phyloP scores from a whole-genome alignment of 768 basidiomycete species.

The Filobasidium wieringae region DNA sequence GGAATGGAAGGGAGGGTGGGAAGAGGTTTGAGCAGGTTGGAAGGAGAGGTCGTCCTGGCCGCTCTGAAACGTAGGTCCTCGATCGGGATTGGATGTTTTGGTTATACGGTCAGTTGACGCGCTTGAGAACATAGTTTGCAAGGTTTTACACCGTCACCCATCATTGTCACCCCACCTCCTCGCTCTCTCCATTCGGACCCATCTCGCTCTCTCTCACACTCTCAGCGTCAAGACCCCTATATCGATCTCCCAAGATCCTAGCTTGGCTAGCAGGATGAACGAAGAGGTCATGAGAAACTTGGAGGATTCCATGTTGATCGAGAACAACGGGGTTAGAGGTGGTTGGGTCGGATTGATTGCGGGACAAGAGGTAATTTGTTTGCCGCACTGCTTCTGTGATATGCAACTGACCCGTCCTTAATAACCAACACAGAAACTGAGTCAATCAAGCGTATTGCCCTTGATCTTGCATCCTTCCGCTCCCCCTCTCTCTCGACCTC shows the following conservation, averaged over 20 bases:
- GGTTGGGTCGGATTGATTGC: slow-evolving; percentile 30
- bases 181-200: slow-evolving; percentile 11
- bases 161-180: slow-evolving; percentile 19
- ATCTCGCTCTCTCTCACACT: slow-evolving; percentile 4
- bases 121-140: background rate
- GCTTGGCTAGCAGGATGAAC: background rate
- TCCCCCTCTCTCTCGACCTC: slow-evolving; percentile 26
- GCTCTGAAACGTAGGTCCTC: slow-evolving; percentile 14
- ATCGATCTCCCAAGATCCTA: slow-evolving; percentile 2
- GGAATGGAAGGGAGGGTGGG: slow-evolving; percentile 26
- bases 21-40: slow-evolving; percentile 11
- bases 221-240: background rate
- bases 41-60: slow-evolving; percentile 7
- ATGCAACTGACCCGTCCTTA: background rate
- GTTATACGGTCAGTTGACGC: background rate
- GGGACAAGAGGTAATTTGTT: background rate
- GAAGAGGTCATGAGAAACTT: slow-evolving; percentile 18
- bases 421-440: background rate
- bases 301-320: slow-evolving; percentile 20
- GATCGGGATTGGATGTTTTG: background rate
- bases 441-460: background rate
- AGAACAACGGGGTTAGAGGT: slow-evolving; percentile 19
- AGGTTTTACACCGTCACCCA: slow-evolving; percentile 15
- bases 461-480: slow-evolving; percentile 27
- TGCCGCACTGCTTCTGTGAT: background rate